Percentiles rank a stretch among this genome's conserved stretches.
Conservation (phyloP, 148 eudicot genomes). For the Persicaria tinctoria region DNA sequence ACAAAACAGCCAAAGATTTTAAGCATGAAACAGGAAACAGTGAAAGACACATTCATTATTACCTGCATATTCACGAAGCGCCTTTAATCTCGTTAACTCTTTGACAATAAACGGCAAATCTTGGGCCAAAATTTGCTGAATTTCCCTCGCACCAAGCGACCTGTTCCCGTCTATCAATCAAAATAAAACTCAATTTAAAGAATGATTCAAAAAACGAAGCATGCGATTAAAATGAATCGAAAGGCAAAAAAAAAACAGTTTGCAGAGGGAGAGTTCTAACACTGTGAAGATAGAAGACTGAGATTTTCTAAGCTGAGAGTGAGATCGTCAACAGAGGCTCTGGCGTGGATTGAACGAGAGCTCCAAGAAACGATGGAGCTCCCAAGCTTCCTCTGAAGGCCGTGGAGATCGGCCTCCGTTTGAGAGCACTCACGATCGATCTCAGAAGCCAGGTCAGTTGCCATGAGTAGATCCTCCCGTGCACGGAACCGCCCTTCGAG, state of each 20-base stretch:
- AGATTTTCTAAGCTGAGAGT: conserved; percentile 22
- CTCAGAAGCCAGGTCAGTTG: conserved; percentile 14
- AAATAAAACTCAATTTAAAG: background rate
- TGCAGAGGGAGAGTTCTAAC: conserved; percentile 8
- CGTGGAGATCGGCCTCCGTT: conserved; percentile 30
- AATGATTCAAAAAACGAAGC: background rate
- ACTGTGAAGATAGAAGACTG: conserved; percentile 22
- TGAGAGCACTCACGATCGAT: conserved; percentile 24
- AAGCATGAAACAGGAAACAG: background rate
- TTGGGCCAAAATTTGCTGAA: conserved; percentile 25
- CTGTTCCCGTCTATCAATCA: conserved; percentile 24
- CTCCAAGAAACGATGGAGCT: conserved; percentile 25
- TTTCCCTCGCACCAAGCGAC: conserved; percentile 14
- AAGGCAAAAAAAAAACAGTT: background rate
- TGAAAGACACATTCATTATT: background rate
- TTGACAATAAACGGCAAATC: conserved; percentile 29
- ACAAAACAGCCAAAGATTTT: background rate
- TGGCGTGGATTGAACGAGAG: conserved; percentile 33
- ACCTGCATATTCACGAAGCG: conserved; percentile 38
- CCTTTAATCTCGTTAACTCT: conserved; percentile 34
- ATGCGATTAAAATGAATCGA: background rate
- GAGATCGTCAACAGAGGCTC: conserved; percentile 31
- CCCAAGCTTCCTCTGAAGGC: conserved; percentile 23
- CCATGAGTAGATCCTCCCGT: conserved; percentile 19
- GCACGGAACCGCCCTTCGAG: conserved; percentile 16